Base-by-base conservation (phyloP, 2,329 filamentous ascomycete species). In the Xylaria sp. region DNA sequence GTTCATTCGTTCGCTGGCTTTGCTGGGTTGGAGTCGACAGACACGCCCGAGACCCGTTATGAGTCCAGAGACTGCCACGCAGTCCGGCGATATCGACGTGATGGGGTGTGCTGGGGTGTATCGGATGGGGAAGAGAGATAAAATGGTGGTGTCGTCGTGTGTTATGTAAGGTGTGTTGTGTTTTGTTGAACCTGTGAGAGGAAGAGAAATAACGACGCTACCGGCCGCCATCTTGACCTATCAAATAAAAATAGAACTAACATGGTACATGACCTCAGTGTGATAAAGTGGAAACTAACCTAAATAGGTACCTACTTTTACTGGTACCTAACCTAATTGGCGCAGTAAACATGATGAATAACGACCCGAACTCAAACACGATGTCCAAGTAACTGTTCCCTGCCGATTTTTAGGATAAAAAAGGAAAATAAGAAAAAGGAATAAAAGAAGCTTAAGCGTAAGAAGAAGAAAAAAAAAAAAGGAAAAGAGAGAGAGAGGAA, bases 211-310 rank as follows among this genome's bases (percentile, higher is more conserved):
- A 41, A 23, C 28, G 44, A 46, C n/a, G 28, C 34, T 25, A 46
- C 20, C 25, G 4, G 37, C 59, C 55, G 20, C 25, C 4, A 34
- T 54, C 12, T 18, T 5, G 31, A 25, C 28, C 50, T 12, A 54
- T 28, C 28, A 57, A 64, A 64, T 50, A 58, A 58, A 50, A 48
- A 58, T 48, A 57, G 62, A 50, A 13, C 28, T 28, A 28, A 28
- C 28, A 1, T 28, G 28, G 28, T 28, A 28, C 28, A 28, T 28
- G 28, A 28, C 5, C 28, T 28, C 28, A 28, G 28, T 28, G 28
- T 28, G 2, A 28, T 28, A 58, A 50, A 48, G 51, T 48, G 50
- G 62, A 50, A 12, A 37, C 34, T 10, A 9, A 37, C 34, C 41
- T 46, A 46, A 8, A 4, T 46, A 46, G 15, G 41, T 46, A 46